Conservation (phyloP, 768 basidiomycete species). For the Suillus ampliporus region DNA sequence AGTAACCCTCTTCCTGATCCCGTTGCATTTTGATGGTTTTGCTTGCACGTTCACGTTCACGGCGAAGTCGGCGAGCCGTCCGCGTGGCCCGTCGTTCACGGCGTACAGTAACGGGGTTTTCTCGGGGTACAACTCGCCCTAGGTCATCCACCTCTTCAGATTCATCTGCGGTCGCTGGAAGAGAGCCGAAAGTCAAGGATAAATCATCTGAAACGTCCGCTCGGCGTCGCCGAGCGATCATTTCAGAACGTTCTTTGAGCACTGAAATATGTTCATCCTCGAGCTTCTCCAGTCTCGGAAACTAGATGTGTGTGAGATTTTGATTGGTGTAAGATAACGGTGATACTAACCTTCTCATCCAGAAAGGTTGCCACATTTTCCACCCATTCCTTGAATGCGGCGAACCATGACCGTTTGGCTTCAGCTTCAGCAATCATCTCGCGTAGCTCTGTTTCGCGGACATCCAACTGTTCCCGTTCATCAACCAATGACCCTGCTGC, state of each 20-base stretch:
- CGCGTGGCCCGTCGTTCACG: slow-evolving; percentile 67
- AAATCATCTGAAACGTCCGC: slow-evolving; percentile 85
- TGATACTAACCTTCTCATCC: slow-evolving; percentile 75
- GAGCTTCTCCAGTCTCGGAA: slow-evolving; percentile 75
- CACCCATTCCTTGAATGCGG: slow-evolving; percentile 77
- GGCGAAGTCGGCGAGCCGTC: slow-evolving; percentile 54
- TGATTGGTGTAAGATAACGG: neutral
- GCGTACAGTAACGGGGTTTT: slow-evolving; percentile 50
- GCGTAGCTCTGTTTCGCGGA: slow-evolving; percentile 74
- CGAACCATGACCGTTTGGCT: slow-evolving; percentile 82
- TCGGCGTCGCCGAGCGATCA: slow-evolving; percentile 70
- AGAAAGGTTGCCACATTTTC: slow-evolving; percentile 85
- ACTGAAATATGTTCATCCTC: slow-evolving; percentile 79
- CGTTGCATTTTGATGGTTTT: slow-evolving; percentile 19
- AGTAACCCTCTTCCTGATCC: slow-evolving; percentile 75
- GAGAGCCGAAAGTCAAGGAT: slow-evolving; percentile 64
- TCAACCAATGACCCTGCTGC: slow-evolving; percentile 61
- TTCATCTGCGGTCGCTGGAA: slow-evolving; percentile 40
- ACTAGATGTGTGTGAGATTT: slow-evolving; percentile 49
- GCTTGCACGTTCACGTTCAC: slow-evolving; percentile 40
- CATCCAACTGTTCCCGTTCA: slow-evolving; percentile 68
- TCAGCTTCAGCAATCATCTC: slow-evolving; percentile 77
- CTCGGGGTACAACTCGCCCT: slow-evolving; percentile 54
- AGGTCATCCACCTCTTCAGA: slow-evolving; percentile 65
- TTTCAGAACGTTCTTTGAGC: slow-evolving; percentile 72